A percentile compares a stretch with the other conserved stretches of the same genome.
These are phyloP conservation scores for Suillus lakei DNA, from an alignment of 768 basidiomycete genomes.

Conservation along the genomic window DNA sequence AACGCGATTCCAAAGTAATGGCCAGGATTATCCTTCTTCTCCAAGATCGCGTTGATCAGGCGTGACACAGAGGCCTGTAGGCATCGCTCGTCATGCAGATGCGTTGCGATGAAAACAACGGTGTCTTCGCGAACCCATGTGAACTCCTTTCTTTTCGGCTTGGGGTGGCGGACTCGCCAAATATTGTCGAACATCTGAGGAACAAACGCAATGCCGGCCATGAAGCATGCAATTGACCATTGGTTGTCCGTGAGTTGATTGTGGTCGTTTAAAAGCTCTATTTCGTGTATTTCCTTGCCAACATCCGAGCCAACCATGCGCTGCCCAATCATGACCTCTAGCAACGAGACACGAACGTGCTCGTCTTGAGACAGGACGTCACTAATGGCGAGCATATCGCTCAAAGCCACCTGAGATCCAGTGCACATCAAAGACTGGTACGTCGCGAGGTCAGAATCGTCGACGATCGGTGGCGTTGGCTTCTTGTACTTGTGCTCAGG, in stretches of 20 bases:
- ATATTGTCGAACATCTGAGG: neutral
- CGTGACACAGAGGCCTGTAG: conserved; percentile 4
- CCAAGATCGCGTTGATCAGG: neutral
- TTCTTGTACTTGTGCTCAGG: neutral
- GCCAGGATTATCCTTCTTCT: neutral
- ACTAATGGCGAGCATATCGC: neutral
- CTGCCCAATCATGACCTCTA: neutral
- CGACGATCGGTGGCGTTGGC: neutral
- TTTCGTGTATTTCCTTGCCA: neutral
- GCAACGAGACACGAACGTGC: neutral
- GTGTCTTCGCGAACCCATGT: conserved; percentile 9
- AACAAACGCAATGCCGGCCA: neutral
- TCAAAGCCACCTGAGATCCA: neutral
- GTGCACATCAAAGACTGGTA: neutral
- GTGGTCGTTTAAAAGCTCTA: neutral
- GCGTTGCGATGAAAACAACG: neutral
- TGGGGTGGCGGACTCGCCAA: neutral
- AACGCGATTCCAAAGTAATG: neutral
- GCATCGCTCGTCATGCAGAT: conserved; percentile 4
- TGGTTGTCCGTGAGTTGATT: neutral
- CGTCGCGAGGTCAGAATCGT: neutral
- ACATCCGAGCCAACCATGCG: neutral
- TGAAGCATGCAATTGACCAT: neutral
- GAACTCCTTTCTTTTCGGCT: neutral
- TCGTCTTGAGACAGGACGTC: neutral